Evolutionary conservation across 306 rosid genomes (phyloP).

Genomic region (Gastrolobium bilobum): DNA sequence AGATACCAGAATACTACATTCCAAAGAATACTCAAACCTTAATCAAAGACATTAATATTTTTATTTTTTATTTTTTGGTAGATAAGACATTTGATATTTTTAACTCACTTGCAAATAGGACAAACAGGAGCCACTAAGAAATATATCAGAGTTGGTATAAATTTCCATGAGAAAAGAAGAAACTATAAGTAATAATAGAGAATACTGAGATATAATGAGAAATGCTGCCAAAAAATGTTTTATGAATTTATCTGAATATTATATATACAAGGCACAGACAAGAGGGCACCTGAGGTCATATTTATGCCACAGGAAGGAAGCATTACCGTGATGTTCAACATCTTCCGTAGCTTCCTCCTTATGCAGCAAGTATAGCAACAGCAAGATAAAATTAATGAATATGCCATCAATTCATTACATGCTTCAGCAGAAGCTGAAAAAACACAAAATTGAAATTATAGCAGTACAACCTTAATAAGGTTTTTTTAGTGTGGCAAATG

Average conservation of each 20-base stretch:
- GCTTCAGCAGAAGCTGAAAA: conserved; percentile 86
- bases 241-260: background rate
- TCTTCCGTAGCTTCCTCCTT: conserved; percentile 89
- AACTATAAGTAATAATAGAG: background rate
- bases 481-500: conserved; percentile 7
- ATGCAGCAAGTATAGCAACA: conserved; percentile 96
- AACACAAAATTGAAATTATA: conserved; percentile 32
- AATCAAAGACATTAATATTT: background rate
- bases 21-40: background rate
- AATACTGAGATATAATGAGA: conserved; percentile 16
- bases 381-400: conserved; percentile 85
- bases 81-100: background rate
- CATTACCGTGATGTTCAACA: conserved; percentile 82
- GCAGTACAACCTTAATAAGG: conserved; percentile 1
- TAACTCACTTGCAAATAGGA: background rate
- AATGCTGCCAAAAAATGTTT: background rate
- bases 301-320: conserved; percentile 9
- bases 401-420: conserved; percentile 92
- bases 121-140: background rate
- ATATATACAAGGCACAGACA: background rate
- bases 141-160: background rate
- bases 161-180: conserved; percentile 2
- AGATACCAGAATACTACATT: conserved; percentile 30
- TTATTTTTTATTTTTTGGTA: too few species aligned
- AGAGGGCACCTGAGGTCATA: background rate